phyloP scores from a whole-genome alignment of 257 asterid genomes.

The Gentiana straminea region DNA sequence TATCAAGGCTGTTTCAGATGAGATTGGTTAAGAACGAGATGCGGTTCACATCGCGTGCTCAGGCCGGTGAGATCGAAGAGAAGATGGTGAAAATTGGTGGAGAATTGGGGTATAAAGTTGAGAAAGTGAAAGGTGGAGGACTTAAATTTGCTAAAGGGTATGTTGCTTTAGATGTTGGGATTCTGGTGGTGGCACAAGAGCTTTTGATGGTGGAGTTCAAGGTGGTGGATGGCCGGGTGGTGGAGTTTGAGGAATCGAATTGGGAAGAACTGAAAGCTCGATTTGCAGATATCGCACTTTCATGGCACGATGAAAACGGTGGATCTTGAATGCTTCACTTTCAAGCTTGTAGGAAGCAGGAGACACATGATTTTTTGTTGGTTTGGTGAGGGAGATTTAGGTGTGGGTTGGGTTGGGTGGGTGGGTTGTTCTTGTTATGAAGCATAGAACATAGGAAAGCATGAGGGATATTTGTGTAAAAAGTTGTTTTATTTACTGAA shows the following conservation, averaged over 20 bases:
- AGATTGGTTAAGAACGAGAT: slow-evolving; percentile 45
- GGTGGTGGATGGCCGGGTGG: slow-evolving; percentile 33
- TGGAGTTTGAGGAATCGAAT: slow-evolving; percentile 43
- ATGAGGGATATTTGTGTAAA: too few species aligned
- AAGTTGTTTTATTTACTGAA: too few species aligned
- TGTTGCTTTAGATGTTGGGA: slow-evolving; percentile 33
- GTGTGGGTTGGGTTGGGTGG: background rate
- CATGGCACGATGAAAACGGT: slow-evolving; percentile 30
- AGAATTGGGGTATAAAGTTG: slow-evolving; percentile 42
- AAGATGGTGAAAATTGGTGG: slow-evolving; percentile 38
- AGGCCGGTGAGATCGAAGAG: slow-evolving; percentile 46
- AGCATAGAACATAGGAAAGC: too few species aligned
- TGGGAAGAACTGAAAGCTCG: slow-evolving; percentile 62
- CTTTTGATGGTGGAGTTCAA: slow-evolving; percentile 67
- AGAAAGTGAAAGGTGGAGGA: slow-evolving; percentile 44
- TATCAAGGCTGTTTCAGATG: slow-evolving; percentile 54
- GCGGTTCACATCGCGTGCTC: slow-evolving; percentile 41
- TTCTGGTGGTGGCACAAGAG: slow-evolving; percentile 39
- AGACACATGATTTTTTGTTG: too few species aligned
- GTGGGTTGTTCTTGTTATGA: too few species aligned
- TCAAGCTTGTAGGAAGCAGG: too few species aligned
- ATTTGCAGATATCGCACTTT: slow-evolving; percentile 37
- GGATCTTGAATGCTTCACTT: slow-evolving; percentile 14
- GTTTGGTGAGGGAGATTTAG: background rate
- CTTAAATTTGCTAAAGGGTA: slow-evolving; percentile 50